Percentiles rank a stretch among this genome's conserved stretches.
phyloP scores from a whole-genome alignment of 192 early-diverging fungal genomes.

The Pilaira anomala region DNA sequence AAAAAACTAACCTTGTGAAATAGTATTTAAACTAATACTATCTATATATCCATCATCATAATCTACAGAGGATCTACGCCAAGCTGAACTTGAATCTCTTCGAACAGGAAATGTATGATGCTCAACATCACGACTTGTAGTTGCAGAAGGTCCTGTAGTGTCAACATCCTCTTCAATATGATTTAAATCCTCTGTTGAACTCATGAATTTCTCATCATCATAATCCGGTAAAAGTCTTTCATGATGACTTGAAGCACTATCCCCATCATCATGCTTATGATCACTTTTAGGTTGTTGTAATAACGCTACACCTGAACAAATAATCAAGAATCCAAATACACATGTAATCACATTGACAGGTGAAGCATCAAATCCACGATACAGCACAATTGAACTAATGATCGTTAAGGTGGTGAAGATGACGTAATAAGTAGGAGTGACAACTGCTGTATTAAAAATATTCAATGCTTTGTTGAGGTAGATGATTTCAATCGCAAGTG shows the following conservation, averaged over 20 bases:
- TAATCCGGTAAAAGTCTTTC: constrained; percentile 5
- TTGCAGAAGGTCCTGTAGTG: not conserved
- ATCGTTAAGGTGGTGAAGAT: constrained; percentile 94
- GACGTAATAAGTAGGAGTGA: constrained; percentile 92
- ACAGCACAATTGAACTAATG: constrained; percentile 82
- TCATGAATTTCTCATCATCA: constrained; percentile 19
- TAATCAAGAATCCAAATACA: constrained; percentile 82
- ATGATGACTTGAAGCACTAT: not conserved
- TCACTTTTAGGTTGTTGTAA: constrained; percentile 46
- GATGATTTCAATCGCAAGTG: constrained; percentile 88
- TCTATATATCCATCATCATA: not conserved
- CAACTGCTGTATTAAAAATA: constrained; percentile 84
- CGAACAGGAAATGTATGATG: not conserved
- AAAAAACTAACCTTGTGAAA: no score
- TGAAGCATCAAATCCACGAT: constrained; percentile 75
- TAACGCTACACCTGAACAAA: constrained; percentile 87
- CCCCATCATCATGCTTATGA: not conserved
- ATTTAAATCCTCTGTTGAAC: constrained; percentile 10
- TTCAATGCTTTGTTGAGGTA: constrained; percentile 96
- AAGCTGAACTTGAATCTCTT: not conserved
- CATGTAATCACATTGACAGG: constrained; percentile 74
- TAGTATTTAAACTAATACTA: no score
- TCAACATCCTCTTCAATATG: not conserved
- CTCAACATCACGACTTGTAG: no score
- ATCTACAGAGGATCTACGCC: not conserved